These are phyloP conservation scores for Gossypium gossypioides DNA, from an alignment of 441 rosid species.

Conservation along the genomic window DNA sequence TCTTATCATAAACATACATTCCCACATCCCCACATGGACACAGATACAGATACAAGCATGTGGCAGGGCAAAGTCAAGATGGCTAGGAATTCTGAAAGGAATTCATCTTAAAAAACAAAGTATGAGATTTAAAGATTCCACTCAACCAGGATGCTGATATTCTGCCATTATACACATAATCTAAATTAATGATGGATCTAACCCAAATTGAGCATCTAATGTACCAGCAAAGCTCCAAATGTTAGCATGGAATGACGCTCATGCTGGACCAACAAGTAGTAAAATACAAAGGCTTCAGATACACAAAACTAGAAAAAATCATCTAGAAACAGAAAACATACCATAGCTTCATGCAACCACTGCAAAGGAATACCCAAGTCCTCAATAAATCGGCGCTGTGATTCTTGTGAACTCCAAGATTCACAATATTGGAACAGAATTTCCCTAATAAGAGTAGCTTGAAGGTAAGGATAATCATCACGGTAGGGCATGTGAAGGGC, in stretches of 20 bases:
- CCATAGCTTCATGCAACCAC: slow-evolving; percentile 98
- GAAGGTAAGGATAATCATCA: slow-evolving; percentile 73
- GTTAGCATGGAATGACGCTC: slow-evolving; percentile 1
- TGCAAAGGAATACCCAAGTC: slow-evolving; percentile 62
- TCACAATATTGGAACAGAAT: slow-evolving; percentile 90
- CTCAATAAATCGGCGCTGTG: slow-evolving; percentile 67
- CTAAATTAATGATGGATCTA: neutral
- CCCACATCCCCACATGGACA: neutral
- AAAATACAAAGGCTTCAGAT: slow-evolving; percentile 6
- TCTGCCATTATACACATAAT: neutral
- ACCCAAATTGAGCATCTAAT: neutral
- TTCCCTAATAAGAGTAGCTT: slow-evolving; percentile 62
- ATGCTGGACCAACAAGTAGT: neutral
- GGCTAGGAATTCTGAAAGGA: neutral
- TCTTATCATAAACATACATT: neutral
- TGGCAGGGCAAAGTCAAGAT: neutral
- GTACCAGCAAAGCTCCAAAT: neutral
- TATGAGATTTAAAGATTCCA: neutral
- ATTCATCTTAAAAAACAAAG: neutral
- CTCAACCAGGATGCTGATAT: neutral
- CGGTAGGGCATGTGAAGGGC: slow-evolving; percentile 68
- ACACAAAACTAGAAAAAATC: neutral
- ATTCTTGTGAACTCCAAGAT: slow-evolving; percentile 71
- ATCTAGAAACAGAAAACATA: slow-evolving; percentile 25
- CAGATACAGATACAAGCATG: neutral